A percentile compares a stretch with the other conserved stretches of the same genome.
phyloP scores from a whole-genome alignment of 805 yeast genomes.

The Zygoascus biomembranicola region DNA sequence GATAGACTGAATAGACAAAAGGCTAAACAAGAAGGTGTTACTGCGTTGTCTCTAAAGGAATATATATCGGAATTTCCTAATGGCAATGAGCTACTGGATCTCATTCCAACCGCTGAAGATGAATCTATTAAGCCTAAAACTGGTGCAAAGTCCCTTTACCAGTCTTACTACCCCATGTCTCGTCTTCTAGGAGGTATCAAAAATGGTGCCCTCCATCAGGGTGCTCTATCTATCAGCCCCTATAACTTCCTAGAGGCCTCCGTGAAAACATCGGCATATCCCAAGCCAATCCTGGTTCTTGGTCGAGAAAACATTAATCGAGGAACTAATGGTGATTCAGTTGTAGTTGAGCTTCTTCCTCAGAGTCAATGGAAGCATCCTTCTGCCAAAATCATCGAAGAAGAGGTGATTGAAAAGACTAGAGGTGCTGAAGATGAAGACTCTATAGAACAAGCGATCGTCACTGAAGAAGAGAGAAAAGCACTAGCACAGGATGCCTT shows the following conservation, averaged over 20 bases:
- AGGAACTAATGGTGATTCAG: constrained; percentile 86
- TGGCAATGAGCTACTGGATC: constrained; percentile 65
- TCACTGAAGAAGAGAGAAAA: constrained; percentile 63
- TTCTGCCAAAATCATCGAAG: constrained; percentile 70
- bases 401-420: constrained; percentile 50
- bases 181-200: constrained; percentile 86
- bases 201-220: constrained; percentile 82
- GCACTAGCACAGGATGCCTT: constrained; percentile 71
- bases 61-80: constrained; percentile 67
- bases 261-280: constrained; percentile 60
- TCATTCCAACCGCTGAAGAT: constrained; percentile 57
- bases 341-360: constrained; percentile 83
- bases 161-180: constrained; percentile 71
- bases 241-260: constrained; percentile 87
- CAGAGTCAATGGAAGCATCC: constrained; percentile 83
- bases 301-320: constrained; percentile 85
- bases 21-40: constrained; percentile 46
- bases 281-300: constrained; percentile 70
- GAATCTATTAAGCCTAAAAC: constrained; percentile 25
- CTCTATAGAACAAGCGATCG: constrained; percentile 29
- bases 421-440: constrained; percentile 37
- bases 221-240: constrained; percentile 68
- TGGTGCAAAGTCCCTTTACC: constrained; percentile 33
- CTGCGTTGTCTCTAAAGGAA: constrained; percentile 51
- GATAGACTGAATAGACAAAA: constrained; percentile 58